Base-by-base conservation (phyloP, 1,139 yeast species). In the Suhomyces atakaporum region DNA sequence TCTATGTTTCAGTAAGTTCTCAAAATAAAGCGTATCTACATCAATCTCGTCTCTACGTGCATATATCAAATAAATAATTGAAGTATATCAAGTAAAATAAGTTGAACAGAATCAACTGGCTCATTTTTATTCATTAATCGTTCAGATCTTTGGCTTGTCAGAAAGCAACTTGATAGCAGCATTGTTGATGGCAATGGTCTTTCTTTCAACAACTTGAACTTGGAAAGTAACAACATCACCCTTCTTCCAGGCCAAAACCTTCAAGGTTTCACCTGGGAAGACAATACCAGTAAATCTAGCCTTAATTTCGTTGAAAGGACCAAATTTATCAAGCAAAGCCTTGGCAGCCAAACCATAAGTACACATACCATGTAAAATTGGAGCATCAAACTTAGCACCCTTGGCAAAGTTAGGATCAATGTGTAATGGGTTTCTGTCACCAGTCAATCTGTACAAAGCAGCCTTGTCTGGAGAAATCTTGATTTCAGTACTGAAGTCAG, bases 401-500 rank as follows among this genome's bases (percentile, higher is more conserved):
- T 83, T 79, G 20, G 97, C 97, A 63, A 90, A 85, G 27, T 64
- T 72, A 24, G 97, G 97, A 63, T 92, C 97, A 59, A 92, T 83
- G 66, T 92, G 98, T 53, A 92, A 76, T 46, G 97, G 97, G 64
- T 92, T 92, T 63, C 81, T 82, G 69, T 92, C 98, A 44, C 97
- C 97, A 46, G 92, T 83, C 46, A 92, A 73, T 62, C 97, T 79
- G 70, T 92, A 92, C 44, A 90, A 66, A 10, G 96, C 88, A 37
- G 97, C 97, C 61, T 81, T 87, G 60, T 89, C 86, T 38, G 66
- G 73, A 30, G 75, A 61, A n/a, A 94, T 84, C 52, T 73, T 66
- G 53, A 79, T 75, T 34, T 73, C 77, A 33, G 65, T 61, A 44
- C 73, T 79, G 53, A 76, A 85, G 57, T 86, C 95, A 20, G 97